Conservation (phyloP, 1,284 basidiomycete species). For the Naganishia cerealis region DNA sequence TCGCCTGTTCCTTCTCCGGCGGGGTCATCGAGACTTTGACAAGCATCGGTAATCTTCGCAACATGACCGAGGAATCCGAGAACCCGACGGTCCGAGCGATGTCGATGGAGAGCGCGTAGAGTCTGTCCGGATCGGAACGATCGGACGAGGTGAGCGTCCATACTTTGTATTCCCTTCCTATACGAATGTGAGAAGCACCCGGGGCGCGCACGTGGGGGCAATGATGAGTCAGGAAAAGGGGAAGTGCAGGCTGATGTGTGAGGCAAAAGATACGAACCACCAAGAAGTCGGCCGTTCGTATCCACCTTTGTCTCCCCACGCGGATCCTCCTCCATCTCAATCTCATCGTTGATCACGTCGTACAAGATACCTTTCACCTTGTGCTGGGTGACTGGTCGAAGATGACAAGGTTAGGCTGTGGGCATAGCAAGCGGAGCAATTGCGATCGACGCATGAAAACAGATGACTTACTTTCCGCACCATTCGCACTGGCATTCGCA, state of each 20-base stretch:
- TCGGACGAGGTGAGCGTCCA: slow-evolving; percentile 78
- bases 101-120: slow-evolving; percentile 95
- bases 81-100: slow-evolving; percentile 93
- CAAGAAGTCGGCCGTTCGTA: slow-evolving; percentile 74
- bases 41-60: slow-evolving; percentile 83
- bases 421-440: neutral
- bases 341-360: slow-evolving; percentile 82
- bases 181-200: slow-evolving; percentile 25
- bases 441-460: no score
- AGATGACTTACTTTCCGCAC: slow-evolving; percentile 7
- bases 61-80: slow-evolving; percentile 94
- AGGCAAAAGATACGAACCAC: slow-evolving; percentile 61
- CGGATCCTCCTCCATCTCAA: slow-evolving; percentile 75
- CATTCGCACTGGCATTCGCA: neutral
- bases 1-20: slow-evolving; percentile 83
- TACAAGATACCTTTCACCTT: slow-evolving; percentile 74
- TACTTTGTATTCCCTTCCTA: slow-evolving; percentile 83
- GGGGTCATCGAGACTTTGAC: slow-evolving; percentile 84
- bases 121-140: slow-evolving; percentile 71
- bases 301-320: slow-evolving; percentile 93
- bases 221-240: no score
- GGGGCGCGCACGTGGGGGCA: slow-evolving; percentile 4
- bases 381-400: slow-evolving; percentile 61
- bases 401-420: neutral
- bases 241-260: slow-evolving; percentile 1